Evolutionary conservation across 179 eudicot species (phyloP).

Genomic region (Vitellaria paradoxa): DNA sequence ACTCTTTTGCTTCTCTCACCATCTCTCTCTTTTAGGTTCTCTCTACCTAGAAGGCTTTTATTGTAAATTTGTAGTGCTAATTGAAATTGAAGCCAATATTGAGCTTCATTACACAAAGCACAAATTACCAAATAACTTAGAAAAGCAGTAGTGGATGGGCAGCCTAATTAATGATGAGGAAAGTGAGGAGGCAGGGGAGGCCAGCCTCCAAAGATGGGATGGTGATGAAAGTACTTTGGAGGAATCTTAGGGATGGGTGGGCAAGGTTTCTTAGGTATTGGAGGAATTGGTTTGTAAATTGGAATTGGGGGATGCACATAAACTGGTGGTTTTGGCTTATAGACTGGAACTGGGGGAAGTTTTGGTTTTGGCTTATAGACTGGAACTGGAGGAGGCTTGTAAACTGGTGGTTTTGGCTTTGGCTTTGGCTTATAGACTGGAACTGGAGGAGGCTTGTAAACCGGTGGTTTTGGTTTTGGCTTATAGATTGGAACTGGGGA

Average conservation of each 20-base stretch:
- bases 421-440: slow-evolving; percentile 21
- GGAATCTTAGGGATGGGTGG: neutral
- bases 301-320: slow-evolving; percentile 9
- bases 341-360: slow-evolving; percentile 20
- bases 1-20: neutral
- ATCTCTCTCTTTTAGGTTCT: too few species aligned
- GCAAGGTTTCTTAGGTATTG: neutral
- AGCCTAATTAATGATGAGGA: neutral
- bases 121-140: neutral
- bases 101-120: neutral
- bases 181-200: slow-evolving; percentile 13
- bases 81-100: neutral
- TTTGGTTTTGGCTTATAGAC: slow-evolving; percentile 23
- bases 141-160: neutral
- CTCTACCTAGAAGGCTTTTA: too few species aligned
- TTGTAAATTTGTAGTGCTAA: neutral
- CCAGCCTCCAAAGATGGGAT: neutral
- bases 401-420: slow-evolving; percentile 11
- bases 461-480: slow-evolving; percentile 12
- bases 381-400: slow-evolving; percentile 19
- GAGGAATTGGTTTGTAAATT: slow-evolving; percentile 13
- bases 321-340: slow-evolving; percentile 4
- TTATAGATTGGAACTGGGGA: slow-evolving; percentile 25
- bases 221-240: neutral
- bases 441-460: slow-evolving; percentile 12